Conservation (phyloP, 805 yeast species). For the Ogataea paraovalis region DNA sequence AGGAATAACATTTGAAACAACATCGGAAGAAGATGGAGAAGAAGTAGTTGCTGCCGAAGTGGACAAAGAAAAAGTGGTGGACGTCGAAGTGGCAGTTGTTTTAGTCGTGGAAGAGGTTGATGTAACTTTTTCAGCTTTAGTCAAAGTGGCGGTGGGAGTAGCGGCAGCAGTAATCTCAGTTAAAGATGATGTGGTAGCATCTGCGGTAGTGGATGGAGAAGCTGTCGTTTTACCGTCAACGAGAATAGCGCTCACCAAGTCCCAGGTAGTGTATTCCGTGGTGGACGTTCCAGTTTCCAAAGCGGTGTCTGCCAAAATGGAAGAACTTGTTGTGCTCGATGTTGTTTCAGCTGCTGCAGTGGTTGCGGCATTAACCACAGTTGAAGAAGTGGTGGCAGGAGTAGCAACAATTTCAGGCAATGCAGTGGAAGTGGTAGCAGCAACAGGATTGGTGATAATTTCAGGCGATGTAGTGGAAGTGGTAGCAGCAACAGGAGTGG, state of each 20-base stretch:
- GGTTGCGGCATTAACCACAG: constrained; percentile 12
- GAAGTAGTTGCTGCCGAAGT: constrained; percentile 15
- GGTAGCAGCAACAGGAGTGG: constrained; percentile 5
- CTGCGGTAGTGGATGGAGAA: constrained; percentile 1
- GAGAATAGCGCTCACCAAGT: constrained; percentile 6
- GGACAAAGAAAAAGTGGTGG: background rate
- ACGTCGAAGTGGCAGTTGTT: constrained; percentile 10
- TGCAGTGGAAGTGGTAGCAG: constrained; percentile 13
- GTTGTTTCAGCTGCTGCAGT: constrained; percentile 16
- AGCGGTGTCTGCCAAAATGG: constrained; percentile 1
- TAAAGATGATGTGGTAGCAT: background rate
- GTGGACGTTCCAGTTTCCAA: constrained; percentile 6
- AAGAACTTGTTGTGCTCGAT: constrained; percentile 1
- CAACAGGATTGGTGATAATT: constrained; percentile 11
- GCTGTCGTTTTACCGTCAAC: constrained; percentile 1
- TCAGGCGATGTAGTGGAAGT: constrained; percentile 6
- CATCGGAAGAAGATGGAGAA: constrained; percentile 23
- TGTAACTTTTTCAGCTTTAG: no score
- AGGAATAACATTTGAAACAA: constrained; percentile 38
- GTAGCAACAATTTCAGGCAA: no score
- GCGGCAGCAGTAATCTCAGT: constrained; percentile 4
- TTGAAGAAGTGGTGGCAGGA: constrained; percentile 15
- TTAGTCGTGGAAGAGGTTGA: constrained; percentile 9
- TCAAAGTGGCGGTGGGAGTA: no score
- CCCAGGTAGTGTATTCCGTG: background rate